Evolutionary conservation across 208 protist species (phyloP).

Genomic region (Leishmania amazonensis): DNA sequence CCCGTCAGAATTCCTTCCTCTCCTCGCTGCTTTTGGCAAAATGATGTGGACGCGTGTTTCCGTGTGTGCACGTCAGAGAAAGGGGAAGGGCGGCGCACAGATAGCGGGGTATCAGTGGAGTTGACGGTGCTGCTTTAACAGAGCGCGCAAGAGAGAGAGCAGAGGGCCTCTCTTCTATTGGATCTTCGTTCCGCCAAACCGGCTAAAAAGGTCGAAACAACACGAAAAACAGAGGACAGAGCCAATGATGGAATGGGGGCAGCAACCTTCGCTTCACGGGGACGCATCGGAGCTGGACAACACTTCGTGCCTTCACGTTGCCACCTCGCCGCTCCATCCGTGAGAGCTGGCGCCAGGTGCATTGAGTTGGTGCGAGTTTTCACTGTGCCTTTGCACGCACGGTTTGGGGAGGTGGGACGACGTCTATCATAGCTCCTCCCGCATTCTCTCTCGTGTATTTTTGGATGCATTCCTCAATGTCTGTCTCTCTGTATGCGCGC

Average conservation of each 20-base stretch:
- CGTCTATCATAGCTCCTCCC: neutral
- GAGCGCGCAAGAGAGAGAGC: neutral
- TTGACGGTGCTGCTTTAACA: neutral
- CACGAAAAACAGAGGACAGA: too few relatives aligned
- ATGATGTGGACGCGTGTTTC: neutral
- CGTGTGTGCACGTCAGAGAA: neutral
- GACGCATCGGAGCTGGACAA: neutral
- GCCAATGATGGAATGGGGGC: neutral
- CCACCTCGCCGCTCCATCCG: neutral
- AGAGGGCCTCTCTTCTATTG: neutral
- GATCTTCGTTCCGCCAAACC: neutral
- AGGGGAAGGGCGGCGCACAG: neutral
- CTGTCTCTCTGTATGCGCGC: neutral
- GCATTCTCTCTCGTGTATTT: slow-evolving; percentile 2
- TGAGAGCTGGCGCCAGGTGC: neutral
- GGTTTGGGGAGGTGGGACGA: neutral
- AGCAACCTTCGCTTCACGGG: too few relatives aligned
- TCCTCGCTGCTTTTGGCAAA: neutral
- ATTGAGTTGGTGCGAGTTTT: neutral
- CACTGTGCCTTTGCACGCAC: neutral
- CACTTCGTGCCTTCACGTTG: neutral
- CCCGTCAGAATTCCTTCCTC: neutral
- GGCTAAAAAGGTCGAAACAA: neutral
- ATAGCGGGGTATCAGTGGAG: neutral
- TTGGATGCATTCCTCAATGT: neutral